Evolutionary conservation across 78 protist genomes (phyloP).

Genomic region (Guillardia theta): DNA sequence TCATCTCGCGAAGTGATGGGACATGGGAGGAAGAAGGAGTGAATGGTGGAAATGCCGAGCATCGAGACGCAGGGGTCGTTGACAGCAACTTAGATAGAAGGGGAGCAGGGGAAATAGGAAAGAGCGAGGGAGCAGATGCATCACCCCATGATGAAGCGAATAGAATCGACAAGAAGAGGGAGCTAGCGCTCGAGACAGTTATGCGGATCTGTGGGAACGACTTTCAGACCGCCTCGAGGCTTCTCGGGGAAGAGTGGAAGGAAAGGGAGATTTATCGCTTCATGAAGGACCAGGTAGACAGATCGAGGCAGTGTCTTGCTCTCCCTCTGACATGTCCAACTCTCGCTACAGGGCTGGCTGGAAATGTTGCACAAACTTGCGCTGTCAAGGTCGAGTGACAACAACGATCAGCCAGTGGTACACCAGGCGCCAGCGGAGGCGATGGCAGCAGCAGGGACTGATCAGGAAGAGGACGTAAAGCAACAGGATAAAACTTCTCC

Average conservation of each 20-base stretch:
- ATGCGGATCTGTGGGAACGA: background rate
- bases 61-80: too few relatives aligned
- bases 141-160: background rate
- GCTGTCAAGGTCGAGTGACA: too few relatives aligned
- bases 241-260: background rate
- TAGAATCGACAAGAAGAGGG: background rate
- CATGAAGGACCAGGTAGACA: background rate
- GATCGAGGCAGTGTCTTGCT: too few relatives aligned
- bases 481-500: too few relatives aligned
- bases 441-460: background rate
- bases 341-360: background rate
- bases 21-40: background rate
- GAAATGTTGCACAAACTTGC: background rate
- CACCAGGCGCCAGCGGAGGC: background rate
- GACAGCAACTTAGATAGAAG: too few relatives aligned
- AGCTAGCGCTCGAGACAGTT: background rate
- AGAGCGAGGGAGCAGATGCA: background rate
- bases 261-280: background rate
- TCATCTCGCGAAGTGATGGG: background rate
- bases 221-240: background rate
- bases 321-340: too few relatives aligned
- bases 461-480: background rate
- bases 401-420: too few relatives aligned
- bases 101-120: background rate
- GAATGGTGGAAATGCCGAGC: too few relatives aligned